Evolutionary conservation across 179 eudicot species (phyloP).

Genomic region (Heliamphora pulchella): DNA sequence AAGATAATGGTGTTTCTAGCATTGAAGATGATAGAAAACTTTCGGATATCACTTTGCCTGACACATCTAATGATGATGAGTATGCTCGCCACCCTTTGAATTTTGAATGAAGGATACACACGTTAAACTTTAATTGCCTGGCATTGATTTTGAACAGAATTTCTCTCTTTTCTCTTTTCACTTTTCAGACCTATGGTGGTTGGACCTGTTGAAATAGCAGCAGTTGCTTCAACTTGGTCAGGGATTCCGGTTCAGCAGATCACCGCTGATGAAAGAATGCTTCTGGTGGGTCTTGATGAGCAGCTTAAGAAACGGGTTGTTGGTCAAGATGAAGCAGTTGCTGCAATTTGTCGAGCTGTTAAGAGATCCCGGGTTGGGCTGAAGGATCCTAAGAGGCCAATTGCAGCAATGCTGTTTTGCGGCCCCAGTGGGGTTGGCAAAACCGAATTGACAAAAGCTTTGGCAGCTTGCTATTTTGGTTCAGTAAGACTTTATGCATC

Average conservation of each 20-base stretch:
- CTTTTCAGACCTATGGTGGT: constrained; percentile 29
- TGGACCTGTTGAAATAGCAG: constrained; percentile 49
- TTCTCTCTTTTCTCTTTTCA: neutral
- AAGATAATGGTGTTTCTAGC: constrained; percentile 18
- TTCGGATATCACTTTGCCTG: constrained; percentile 20
- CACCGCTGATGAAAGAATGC: constrained; percentile 41
- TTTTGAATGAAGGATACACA: neutral
- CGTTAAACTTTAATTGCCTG: neutral
- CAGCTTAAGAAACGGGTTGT: constrained; percentile 43
- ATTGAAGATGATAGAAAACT: constrained; percentile 20
- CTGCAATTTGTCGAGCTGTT: constrained; percentile 45
- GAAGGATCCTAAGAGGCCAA: constrained; percentile 46
- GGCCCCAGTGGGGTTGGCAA: constrained; percentile 60
- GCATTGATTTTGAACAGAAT: neutral
- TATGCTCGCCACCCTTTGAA: constrained; percentile 27
- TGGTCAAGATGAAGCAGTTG: constrained; percentile 58
- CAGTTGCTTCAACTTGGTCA: constrained; percentile 45
- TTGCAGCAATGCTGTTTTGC: constrained; percentile 52
- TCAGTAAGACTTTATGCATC: constrained; percentile 29
- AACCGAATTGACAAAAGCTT: constrained; percentile 51
- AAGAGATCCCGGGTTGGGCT: constrained; percentile 53
- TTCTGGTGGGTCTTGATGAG: constrained; percentile 40
- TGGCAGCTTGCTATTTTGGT: constrained; percentile 46
- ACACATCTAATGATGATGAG: constrained; percentile 30
- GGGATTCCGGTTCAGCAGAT: constrained; percentile 52